A percentile compares a stretch with the other conserved stretches of the same genome.
Evolutionary conservation across 495 filamentous ascomycete species (phyloP).

Genomic region (Aspergillus sclerotioniger): DNA sequence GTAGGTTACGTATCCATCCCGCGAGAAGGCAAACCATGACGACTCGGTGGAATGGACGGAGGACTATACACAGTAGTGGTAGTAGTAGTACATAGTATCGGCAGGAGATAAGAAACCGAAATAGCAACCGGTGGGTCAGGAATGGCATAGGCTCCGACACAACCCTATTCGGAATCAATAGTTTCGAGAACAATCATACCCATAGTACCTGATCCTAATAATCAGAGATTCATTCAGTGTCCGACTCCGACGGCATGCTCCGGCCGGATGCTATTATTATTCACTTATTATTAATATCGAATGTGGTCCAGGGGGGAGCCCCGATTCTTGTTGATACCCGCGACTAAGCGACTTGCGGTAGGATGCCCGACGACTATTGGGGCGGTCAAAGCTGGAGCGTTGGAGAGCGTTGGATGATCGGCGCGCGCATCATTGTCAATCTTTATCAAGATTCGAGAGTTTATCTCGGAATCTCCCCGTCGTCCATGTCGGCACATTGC

Average conservation of each 20-base stretch:
- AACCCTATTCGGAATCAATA: not conserved
- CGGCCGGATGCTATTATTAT: not conserved
- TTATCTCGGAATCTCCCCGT: slow-evolving; percentile 16
- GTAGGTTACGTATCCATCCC: no score
- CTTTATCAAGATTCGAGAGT: slow-evolving; percentile 13
- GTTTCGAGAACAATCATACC: not conserved
- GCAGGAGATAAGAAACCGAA: not conserved
- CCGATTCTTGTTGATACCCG: slow-evolving; percentile 14
- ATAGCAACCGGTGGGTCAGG: not conserved
- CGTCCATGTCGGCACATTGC: not conserved
- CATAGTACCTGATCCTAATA: no score
- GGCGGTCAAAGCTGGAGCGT: slow-evolving; percentile 28
- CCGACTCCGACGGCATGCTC: not conserved
- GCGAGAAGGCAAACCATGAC: not conserved
- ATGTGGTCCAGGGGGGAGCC: not conserved
- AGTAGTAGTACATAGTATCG: no score
- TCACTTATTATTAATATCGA: slow-evolving; percentile 1
- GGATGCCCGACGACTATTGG: slow-evolving; percentile 22
- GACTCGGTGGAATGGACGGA: no score
- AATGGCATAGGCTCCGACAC: not conserved
- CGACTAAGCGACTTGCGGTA: slow-evolving; percentile 28
- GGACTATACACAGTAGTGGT: no score
- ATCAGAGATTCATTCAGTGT: not conserved
- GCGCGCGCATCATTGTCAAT: slow-evolving; percentile 24
- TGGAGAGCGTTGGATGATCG: slow-evolving; percentile 30